Evolutionary conservation across 2,329 filamentous ascomycete genomes (phyloP), one percentile per base, ranked within the genome.

Genomic region (Diaporthe humulicola): DNA sequence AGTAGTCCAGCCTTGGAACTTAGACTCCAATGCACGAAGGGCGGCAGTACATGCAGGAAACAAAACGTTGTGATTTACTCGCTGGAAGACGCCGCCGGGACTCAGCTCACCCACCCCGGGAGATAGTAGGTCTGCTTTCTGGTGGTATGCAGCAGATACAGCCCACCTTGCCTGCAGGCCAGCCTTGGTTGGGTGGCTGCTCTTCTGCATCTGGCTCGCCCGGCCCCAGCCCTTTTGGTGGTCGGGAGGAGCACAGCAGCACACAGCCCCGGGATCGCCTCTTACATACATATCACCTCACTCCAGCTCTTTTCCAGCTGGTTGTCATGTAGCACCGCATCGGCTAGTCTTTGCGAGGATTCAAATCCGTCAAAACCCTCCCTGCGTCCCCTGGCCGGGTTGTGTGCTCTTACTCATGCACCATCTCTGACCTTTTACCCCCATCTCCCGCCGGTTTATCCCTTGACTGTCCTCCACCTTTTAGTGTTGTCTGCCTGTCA

Each of bases 181-280:
- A 25, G 57, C 40, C 45, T 42, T 64, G 45, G 57, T 40, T 61
- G 57, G 70, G n/a, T 72, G 70, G 48, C 57, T 72, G 45, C 48
- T 33, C 48, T 25, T 17, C 33, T 40, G 57, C 70, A 54, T 40
- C 30, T 72, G 45, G 60, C 42, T 38, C n/a, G 48, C 64, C 64
- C 64, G 48, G 64, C 64, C 48, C 64, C 64, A 69, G 64, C 52
- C 64, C 45, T 25, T 54, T 69, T 69, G 48, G 48, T 54, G 22
- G 48, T 36, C 48, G 48, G 48, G n/a, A 70, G 60, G 42, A 76
- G 61, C 45, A 71, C 67, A 57, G 36, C 67, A 71, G 74, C 52
- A 70, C 60, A 74, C 74, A 72, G 67, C 72, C 71, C 70, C 69
- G 58, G 58, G 72, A 71, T 61, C 36, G 42, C 33, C 42, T 67